Conservation (phyloP, 768 basidiomycete species). For the Tulasnella sp. region DNA sequence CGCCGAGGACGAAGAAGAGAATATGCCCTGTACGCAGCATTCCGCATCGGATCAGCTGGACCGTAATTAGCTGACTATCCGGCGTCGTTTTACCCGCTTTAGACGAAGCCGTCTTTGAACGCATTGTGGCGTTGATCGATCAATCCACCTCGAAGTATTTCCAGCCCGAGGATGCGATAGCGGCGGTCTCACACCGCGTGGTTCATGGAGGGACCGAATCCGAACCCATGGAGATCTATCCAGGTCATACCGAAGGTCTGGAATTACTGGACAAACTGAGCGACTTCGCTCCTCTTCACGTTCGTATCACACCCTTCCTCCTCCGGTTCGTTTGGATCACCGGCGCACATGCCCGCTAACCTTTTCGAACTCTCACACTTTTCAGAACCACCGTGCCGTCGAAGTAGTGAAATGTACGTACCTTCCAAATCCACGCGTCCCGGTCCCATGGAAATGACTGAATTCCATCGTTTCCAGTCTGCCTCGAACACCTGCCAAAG, state of each 20-base stretch:
- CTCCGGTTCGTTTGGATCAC: neutral
- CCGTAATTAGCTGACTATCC: neutral
- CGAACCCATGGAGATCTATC: constrained; percentile 60
- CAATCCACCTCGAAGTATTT: constrained; percentile 31
- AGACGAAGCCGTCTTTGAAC: constrained; percentile 50
- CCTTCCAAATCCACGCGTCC: constrained; percentile 45
- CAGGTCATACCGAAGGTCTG: constrained; percentile 64
- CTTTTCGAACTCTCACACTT: neutral
- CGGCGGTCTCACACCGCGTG: constrained; percentile 62
- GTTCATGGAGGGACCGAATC: constrained; percentile 81
- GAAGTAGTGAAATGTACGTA: constrained; percentile 19
- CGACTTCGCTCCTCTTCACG: constrained; percentile 65
- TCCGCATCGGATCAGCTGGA: neutral
- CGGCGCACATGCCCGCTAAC: neutral
- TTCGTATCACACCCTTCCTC: constrained; percentile 22
- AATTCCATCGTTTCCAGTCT: constrained; percentile 31
- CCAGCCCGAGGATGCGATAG: constrained; percentile 42
- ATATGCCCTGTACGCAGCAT: constrained; percentile 21
- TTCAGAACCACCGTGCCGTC: constrained; percentile 25
- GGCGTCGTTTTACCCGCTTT: neutral
- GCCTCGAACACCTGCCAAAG: constrained; percentile 53
- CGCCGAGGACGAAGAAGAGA: constrained; percentile 23
- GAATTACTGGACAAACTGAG: constrained; percentile 57
- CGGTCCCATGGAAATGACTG: constrained; percentile 22
- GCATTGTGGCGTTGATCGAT: constrained; percentile 43